phyloP scores from a whole-genome alignment of 169 alveolate genomes.

The Perkinsus olseni region DNA sequence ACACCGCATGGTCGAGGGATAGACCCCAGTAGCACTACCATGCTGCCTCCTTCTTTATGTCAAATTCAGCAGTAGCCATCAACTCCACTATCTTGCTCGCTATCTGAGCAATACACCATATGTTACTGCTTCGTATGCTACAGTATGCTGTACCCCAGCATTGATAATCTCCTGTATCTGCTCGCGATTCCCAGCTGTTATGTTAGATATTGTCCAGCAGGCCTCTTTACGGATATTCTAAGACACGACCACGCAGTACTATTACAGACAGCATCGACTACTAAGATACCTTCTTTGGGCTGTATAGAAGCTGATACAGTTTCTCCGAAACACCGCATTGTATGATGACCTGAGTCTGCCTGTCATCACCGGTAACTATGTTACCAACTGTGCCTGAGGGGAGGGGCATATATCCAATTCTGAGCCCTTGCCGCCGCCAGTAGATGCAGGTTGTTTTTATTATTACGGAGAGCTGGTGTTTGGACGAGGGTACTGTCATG shows the following conservation, averaged over 20 bases:
- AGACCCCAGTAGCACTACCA: slow-evolving; percentile 65
- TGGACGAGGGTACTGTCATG: slow-evolving; percentile 73
- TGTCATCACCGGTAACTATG: slow-evolving; percentile 61
- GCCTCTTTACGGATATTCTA: slow-evolving; percentile 84
- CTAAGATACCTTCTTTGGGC: slow-evolving; percentile 76
- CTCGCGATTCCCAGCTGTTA: slow-evolving; percentile 87
- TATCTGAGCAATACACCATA: slow-evolving; percentile 62
- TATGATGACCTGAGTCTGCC: slow-evolving; percentile 86
- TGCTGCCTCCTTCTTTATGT: slow-evolving; percentile 92
- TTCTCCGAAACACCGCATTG: slow-evolving; percentile 76
- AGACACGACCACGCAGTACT: slow-evolving; percentile 45
- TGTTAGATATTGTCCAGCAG: slow-evolving; percentile 93
- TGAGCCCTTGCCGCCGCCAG: slow-evolving; percentile 54
- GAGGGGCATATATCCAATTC: slow-evolving; percentile 65
- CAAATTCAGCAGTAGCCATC: slow-evolving; percentile 77
- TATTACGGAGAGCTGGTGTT: slow-evolving; percentile 84
- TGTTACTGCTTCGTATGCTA: background rate
- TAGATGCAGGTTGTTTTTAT: too few relatives aligned
- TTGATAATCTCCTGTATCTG: slow-evolving; percentile 79
- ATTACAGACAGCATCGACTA: too few relatives aligned
- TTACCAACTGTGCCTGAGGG: slow-evolving; percentile 89
- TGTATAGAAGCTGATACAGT: slow-evolving; percentile 62
- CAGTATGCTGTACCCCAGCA: slow-evolving; percentile 40
- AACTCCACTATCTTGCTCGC: slow-evolving; percentile 37
- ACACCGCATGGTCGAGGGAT: slow-evolving; percentile 26